Conservation (phyloP, 2,329 filamentous ascomycete species). For the Septoria petroselini region DNA sequence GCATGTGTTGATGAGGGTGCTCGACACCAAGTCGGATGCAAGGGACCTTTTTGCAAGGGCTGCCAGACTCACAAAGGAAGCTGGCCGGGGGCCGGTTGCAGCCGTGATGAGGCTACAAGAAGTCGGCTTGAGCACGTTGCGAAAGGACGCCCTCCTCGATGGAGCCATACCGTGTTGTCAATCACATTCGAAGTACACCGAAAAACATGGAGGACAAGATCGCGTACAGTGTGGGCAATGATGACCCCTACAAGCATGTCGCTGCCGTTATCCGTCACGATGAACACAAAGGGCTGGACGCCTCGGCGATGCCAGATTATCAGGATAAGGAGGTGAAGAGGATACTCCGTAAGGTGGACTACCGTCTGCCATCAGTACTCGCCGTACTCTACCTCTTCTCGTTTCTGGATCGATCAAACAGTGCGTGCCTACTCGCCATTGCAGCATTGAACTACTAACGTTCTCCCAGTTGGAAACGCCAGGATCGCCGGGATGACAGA, state of each 20-base stretch:
- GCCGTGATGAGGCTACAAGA: constrained; percentile 9
- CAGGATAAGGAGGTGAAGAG: constrained; percentile 36
- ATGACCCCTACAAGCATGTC: constrained; percentile 5
- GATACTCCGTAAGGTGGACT: constrained; percentile 51
- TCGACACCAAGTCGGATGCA: background rate
- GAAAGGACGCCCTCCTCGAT: background rate
- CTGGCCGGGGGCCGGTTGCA: constrained; percentile 2
- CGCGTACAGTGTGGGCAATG: constrained; percentile 1
- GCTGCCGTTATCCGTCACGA: constrained; percentile 11
- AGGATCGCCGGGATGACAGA: constrained; percentile 30
- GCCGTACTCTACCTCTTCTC: constrained; percentile 49
- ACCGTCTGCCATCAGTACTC: constrained; percentile 21
- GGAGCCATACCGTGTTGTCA: constrained; percentile 1
- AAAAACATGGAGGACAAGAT: constrained; percentile 13
- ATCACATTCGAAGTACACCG: constrained; percentile 7
- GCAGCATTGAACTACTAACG: constrained; percentile 3
- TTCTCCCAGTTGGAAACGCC: constrained; percentile 38
- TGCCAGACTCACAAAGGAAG: background rate
- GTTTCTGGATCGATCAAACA: constrained; percentile 35
- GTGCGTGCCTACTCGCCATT: constrained; percentile 5
- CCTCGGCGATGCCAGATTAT: constrained; percentile 19
- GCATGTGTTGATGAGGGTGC: background rate
- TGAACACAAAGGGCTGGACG: constrained; percentile 21
- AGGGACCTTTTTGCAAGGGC: background rate
- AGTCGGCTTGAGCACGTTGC: background rate